Percentiles rank a stretch among this genome's conserved stretches.
Evolutionary conservation across 179 eudicot species (phyloP).

Genomic region (Heliamphora pulchella): DNA sequence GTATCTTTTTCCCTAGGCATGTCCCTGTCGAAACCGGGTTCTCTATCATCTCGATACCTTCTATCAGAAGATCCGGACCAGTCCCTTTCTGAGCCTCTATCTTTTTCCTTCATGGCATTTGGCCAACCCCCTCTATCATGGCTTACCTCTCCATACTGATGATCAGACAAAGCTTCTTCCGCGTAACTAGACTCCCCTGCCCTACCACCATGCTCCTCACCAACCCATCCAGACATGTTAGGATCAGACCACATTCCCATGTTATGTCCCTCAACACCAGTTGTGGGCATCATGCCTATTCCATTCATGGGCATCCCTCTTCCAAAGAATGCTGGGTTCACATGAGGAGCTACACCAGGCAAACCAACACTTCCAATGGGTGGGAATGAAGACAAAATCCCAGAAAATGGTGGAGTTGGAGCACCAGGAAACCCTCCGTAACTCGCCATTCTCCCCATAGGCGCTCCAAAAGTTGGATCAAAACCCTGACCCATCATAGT

Average conservation of each 20-base stretch:
- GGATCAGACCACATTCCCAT: constrained; percentile 77
- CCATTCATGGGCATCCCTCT: constrained; percentile 67
- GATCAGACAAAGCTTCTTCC: constrained; percentile 80
- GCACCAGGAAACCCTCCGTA: constrained; percentile 72
- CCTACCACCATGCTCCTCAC: constrained; percentile 72
- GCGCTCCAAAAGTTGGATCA: constrained; percentile 73
- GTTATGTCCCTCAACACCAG: constrained; percentile 52
- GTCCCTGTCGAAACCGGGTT: constrained; percentile 60
- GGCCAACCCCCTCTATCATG: constrained; percentile 66
- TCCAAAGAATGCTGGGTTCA: constrained; percentile 66
- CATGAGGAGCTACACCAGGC: constrained; percentile 74
- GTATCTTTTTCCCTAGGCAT: constrained; percentile 52
- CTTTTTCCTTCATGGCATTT: constrained; percentile 59
- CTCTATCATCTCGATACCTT: constrained; percentile 73
- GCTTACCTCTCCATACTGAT: constrained; percentile 65
- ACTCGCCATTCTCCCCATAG: constrained; percentile 71
- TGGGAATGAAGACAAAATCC: constrained; percentile 47
- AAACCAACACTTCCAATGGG: constrained; percentile 56
- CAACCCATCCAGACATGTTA: constrained; percentile 62
- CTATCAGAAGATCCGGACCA: constrained; percentile 76
- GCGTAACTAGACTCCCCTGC: constrained; percentile 76
- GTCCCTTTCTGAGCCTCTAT: constrained; percentile 60
- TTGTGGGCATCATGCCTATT: constrained; percentile 60
- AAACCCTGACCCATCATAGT: constrained; percentile 87
- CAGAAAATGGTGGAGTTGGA: constrained; percentile 54